Evolutionary conservation across 2,329 filamentous ascomycete species (phyloP).

Genomic region (Alternaria ventricosa): DNA sequence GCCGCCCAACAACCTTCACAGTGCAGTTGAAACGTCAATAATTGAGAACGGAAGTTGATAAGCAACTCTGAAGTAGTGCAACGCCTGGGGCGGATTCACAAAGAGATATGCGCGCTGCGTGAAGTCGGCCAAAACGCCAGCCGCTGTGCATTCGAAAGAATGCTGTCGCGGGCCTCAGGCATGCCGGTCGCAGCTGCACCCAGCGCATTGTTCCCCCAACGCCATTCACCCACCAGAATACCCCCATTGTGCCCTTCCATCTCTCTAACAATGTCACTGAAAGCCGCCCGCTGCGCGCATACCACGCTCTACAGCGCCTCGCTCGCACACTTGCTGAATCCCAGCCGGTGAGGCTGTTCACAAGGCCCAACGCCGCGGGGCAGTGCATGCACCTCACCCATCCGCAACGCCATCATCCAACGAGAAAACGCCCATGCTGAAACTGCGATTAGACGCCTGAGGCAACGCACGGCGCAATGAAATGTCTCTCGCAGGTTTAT

Average conservation of each 20-base stretch:
- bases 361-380: slow-evolving; percentile 8
- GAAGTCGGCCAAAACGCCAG: neutral
- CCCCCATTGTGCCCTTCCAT: neutral
- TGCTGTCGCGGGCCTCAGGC: neutral
- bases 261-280: neutral
- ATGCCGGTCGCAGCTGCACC: neutral
- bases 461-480: neutral
- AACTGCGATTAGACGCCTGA: neutral
- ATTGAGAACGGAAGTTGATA: too few species aligned
- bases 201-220: neutral
- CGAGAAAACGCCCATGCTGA: neutral
- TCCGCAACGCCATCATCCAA: neutral
- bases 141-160: neutral
- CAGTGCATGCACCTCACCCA: slow-evolving; percentile 7
- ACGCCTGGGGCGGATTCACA: neutral
- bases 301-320: neutral
- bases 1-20: neutral
- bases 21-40: neutral
- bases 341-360: slow-evolving; percentile 3
- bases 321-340: neutral
- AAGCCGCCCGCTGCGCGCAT: neutral
- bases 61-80: neutral
- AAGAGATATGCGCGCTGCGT: neutral
- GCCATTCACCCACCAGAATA: neutral
- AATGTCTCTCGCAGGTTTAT: neutral